Base-by-base conservation (phyloP, 345 rosid genomes). In the Hibiscus tridactylites region DNA sequence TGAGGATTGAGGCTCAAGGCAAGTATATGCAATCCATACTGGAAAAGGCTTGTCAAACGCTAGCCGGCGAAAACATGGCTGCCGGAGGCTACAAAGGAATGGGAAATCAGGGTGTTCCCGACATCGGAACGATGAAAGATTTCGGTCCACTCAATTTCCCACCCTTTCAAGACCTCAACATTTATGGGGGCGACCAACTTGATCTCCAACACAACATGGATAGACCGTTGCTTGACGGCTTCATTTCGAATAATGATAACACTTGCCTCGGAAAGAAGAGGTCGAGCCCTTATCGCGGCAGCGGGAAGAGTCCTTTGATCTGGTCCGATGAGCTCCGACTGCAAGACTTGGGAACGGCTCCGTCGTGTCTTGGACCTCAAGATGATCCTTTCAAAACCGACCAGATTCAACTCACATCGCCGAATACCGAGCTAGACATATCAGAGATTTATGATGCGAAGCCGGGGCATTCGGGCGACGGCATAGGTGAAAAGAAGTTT, bases 1-100 rank as follows among this genome's bases (percentile, higher is more conserved):
- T 96, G 68, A 88, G 99, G 90, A 96, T 93, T 75, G 99, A 96
- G 77, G 99, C 99, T 60, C 97, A 96, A 77, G 99, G 98, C 65
- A 92, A 96, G 68, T 96, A 96, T 82, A 96, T 96, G 97, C 99
- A 96, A 67, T 86, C 91, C 68, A 91, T 96, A 72, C 73, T 96
- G 72, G 97, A 92, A 83, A 92, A 92, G 83, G 99, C 99, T 29
- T 91, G 92, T 56, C 97, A 91, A 79, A 92, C 97, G 61, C 92
- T 92, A 17, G 95, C 91, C 9, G 89, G 96, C 2, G 96, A 88
- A 68, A 88, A 83, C 79, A 75, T 82, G 82, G 83, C 86, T 1
- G 86, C 85, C 12, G 81, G 78, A 73, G 83, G 83, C 67, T 81
- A 80, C 66, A 90, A 86, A 71, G 82, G 83, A 0, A 74, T 82